A percentile compares a stretch with the other conserved stretches of the same genome.
These are phyloP conservation scores for Phaffia australis DNA, from an alignment of 768 basidiomycete species.

Conservation along the genomic window DNA sequence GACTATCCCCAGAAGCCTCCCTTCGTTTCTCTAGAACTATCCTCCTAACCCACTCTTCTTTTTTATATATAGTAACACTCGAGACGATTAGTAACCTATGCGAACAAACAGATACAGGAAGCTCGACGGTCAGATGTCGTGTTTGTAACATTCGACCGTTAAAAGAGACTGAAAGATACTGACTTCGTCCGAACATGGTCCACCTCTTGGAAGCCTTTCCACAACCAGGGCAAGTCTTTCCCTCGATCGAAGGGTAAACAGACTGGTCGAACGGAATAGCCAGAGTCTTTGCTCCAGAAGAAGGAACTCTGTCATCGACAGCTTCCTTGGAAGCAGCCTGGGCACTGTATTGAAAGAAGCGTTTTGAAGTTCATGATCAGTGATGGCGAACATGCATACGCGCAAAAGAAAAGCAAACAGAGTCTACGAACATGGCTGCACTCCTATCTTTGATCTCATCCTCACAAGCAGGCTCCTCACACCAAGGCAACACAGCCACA, in stretches of 20 bases:
- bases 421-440: constrained; percentile 48
- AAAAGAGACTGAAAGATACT: constrained; percentile 25
- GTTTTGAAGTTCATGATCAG: not conserved
- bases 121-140: no score
- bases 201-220: constrained; percentile 80
- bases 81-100: no score
- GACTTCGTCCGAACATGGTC: constrained; percentile 78
- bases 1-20: no score
- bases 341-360: constrained; percentile 5
- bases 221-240: constrained; percentile 79
- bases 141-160: no score
- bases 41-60: no score
- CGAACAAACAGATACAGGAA: no score
- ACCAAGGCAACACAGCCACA: constrained; percentile 87
- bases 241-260: constrained; percentile 63
- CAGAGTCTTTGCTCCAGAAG: constrained; percentile 92
- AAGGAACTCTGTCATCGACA: constrained; percentile 83
- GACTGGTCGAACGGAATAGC: constrained; percentile 92
- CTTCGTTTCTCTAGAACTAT: no score
- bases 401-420: not conserved
- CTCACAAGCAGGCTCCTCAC: constrained; percentile 82
- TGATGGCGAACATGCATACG: not conserved
- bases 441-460: constrained; percentile 96
- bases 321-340: constrained; percentile 47
- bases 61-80: no score